Conservation (phyloP, 805 yeast species). For the Nakazawaea wyomingensis region DNA sequence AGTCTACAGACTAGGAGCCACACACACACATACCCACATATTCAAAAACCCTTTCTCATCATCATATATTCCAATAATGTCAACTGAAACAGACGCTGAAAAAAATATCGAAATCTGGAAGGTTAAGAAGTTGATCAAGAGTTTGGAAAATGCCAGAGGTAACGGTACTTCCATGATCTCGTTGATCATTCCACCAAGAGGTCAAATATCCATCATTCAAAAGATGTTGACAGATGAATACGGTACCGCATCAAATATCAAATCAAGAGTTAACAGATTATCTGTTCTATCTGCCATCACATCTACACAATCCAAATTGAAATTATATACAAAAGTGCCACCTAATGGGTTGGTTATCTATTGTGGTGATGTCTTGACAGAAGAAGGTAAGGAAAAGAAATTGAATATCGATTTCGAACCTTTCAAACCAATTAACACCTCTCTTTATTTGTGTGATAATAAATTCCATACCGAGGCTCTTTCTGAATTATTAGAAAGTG, state of each 20-base stretch:
- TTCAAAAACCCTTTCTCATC: background rate
- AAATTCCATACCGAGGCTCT: constrained; percentile 97
- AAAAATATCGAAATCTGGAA: constrained; percentile 99
- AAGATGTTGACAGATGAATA: constrained; percentile 96
- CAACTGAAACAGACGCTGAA: constrained; percentile 77
- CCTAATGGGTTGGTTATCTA: constrained; percentile 92
- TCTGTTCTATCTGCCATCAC: constrained; percentile 96
- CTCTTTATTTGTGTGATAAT: constrained; percentile 92
- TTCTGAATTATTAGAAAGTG: constrained; percentile 88
- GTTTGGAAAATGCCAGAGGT: constrained; percentile 89
- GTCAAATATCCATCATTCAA: constrained; percentile 82
- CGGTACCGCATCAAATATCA: constrained; percentile 97
- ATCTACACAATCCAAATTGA: constrained; percentile 94
- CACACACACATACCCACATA: background rate
- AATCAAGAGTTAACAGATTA: constrained; percentile 93
- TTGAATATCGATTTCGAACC: constrained; percentile 97
- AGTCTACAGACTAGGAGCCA: too few relatives aligned
- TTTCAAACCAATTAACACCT: constrained; percentile 98
- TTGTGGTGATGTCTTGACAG: constrained; percentile 98
- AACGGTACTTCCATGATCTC: constrained; percentile 99
- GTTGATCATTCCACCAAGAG: constrained; percentile 89
- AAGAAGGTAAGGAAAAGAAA: constrained; percentile 96
- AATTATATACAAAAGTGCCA: constrained; percentile 85
- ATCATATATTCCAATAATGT: constrained; percentile 15
- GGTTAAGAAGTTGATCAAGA: constrained; percentile 88